These are phyloP conservation scores for Silene latifolia DNA, from an alignment of 148 eudicot species.

Conservation along the genomic window DNA sequence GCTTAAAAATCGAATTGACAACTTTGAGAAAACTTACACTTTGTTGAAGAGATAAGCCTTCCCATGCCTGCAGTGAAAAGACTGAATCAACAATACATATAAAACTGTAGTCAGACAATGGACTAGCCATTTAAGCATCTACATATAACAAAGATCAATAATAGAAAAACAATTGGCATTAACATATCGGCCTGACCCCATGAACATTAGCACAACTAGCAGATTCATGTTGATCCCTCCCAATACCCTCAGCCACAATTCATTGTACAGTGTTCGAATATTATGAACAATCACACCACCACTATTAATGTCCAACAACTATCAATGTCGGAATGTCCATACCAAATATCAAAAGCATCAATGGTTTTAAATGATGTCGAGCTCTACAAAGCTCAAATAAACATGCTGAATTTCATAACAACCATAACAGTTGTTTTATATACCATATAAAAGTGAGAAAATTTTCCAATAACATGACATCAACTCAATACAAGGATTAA, in stretches of 20 bases:
- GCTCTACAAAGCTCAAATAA: not conserved
- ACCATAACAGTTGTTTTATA: not conserved
- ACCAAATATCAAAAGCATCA: not conserved
- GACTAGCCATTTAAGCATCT: conserved; percentile 9
- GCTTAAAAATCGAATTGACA: conserved; percentile 8
- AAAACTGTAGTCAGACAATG: conserved; percentile 32
- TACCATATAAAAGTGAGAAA: no score
- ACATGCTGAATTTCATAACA: not conserved
- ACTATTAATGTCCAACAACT: no score
- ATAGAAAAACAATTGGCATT: not conserved
- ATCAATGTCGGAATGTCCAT: no score
- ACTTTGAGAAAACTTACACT: conserved; percentile 74
- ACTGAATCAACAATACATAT: conserved; percentile 52
- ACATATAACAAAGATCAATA: not conserved
- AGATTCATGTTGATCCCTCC: not conserved
- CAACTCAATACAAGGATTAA: not conserved
- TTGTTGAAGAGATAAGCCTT: conserved; percentile 93
- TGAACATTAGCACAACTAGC: not conserved
- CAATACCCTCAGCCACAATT: not conserved
- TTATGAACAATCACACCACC: not conserved
- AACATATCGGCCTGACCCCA: not conserved
- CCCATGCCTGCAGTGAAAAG: conserved; percentile 82
- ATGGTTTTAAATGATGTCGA: not conserved
- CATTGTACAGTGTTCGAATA: not conserved
- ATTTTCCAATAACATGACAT: not conserved